phyloP scores from a whole-genome alignment of 2,329 filamentous ascomycete genomes.

The Neoascochyta sp. region DNA sequence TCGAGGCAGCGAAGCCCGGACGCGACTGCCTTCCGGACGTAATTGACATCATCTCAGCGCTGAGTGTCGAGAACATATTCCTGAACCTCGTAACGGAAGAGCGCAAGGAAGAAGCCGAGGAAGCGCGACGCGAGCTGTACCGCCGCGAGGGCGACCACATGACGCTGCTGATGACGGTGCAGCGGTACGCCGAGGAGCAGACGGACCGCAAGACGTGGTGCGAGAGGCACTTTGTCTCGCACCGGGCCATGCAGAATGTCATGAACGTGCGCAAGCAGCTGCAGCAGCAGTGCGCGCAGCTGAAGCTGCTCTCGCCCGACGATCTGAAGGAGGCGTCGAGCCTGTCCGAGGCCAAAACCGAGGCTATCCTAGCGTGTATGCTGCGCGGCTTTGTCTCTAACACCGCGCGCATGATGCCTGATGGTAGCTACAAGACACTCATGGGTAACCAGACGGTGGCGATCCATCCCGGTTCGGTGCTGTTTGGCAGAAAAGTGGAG shows the following conservation, averaged over 20 bases:
- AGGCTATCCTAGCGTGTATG: slow-evolving; percentile 56
- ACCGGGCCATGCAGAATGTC: slow-evolving; percentile 62
- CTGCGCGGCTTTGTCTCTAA: slow-evolving; percentile 58
- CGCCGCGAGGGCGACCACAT: slow-evolving; percentile 62
- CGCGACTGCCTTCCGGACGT: slow-evolving; percentile 73
- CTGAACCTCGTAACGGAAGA: slow-evolving; percentile 58
- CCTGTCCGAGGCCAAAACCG: slow-evolving; percentile 43
- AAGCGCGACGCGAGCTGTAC: slow-evolving; percentile 54
- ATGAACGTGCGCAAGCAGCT: slow-evolving; percentile 64
- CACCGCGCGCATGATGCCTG: slow-evolving; percentile 57
- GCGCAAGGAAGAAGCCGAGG: slow-evolving; percentile 56
- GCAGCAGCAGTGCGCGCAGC: slow-evolving; percentile 51
- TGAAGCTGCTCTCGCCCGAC: slow-evolving; percentile 38
- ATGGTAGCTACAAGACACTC: slow-evolving; percentile 60
- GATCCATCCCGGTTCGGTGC: slow-evolving; percentile 59
- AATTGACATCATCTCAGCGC: slow-evolving; percentile 74
- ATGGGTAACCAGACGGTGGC: slow-evolving; percentile 60
- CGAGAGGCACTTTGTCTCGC: slow-evolving; percentile 56
- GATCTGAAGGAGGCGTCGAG: slow-evolving; percentile 9
- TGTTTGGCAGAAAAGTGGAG: slow-evolving; percentile 56
- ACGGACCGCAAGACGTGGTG: slow-evolving; percentile 60
- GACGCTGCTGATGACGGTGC: slow-evolving; percentile 59
- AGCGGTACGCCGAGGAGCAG: slow-evolving; percentile 56
- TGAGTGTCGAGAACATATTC: slow-evolving; percentile 64
- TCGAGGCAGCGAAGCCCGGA: slow-evolving; percentile 70